phyloP scores from a whole-genome alignment of 371 early-diverging fungal species.

The Haplosporangium sp. region DNA sequence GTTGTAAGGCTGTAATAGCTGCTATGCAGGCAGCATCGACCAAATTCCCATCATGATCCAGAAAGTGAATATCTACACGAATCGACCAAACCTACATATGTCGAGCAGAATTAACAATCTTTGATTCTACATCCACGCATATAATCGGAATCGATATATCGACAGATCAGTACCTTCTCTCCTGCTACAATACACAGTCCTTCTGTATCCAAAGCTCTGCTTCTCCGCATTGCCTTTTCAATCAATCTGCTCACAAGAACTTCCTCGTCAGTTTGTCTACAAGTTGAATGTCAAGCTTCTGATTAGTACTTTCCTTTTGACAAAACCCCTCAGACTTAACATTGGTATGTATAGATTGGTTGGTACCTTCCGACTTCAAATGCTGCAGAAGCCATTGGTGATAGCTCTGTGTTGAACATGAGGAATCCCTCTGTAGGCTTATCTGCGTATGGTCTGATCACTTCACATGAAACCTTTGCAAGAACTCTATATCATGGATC shows the following conservation, averaged over 20 bases:
- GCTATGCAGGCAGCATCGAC: constrained; percentile 93
- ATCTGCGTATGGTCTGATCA: constrained; percentile 84
- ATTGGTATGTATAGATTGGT: neutral
- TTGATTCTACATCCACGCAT: neutral
- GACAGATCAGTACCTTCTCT: constrained; percentile 73
- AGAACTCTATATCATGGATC: constrained; percentile 69
- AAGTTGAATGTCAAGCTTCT: neutral
- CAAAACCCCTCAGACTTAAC: neutral
- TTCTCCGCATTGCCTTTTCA: constrained; percentile 87
- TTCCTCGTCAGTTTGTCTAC: constrained; percentile 82
- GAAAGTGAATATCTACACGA: constrained; percentile 89
- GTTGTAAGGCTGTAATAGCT: constrained; percentile 88
- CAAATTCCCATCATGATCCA: constrained; percentile 95
- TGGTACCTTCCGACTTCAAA: constrained; percentile 77
- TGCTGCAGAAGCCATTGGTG: constrained; percentile 85
- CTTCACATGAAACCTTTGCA: constrained; percentile 87
- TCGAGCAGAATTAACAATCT: constrained; percentile 81
- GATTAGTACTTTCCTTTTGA: neutral
- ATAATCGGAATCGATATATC: no score
- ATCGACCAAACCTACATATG: constrained; percentile 95
- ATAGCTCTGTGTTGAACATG: constrained; percentile 84
- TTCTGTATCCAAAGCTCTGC: constrained; percentile 94
- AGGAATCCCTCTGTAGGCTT: constrained; percentile 90
- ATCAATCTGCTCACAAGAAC: constrained; percentile 85
- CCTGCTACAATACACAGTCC: constrained; percentile 97